phyloP scores from a whole-genome alignment of 2,329 filamentous ascomycete genomes.

The Nemania sp. region DNA sequence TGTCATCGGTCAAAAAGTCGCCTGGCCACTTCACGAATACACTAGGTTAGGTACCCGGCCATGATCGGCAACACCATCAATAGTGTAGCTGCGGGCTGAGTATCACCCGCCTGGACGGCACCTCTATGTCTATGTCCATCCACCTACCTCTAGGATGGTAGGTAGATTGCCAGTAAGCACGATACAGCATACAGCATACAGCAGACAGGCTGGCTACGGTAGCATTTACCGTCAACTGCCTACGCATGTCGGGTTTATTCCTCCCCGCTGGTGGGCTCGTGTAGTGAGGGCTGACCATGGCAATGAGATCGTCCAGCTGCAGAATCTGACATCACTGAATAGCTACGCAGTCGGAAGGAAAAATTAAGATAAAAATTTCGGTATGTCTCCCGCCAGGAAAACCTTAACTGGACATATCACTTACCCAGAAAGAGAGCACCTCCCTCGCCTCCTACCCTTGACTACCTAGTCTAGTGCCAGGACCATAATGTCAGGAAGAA shows the following conservation, averaged over 20 bases:
- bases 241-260: constrained; percentile 10
- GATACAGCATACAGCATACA: neutral
- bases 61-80: constrained; percentile 4
- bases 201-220: neutral
- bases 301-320: constrained; percentile 25
- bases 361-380: constrained; percentile 16
- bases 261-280: constrained; percentile 2
- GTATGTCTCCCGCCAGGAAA: constrained; percentile 8
- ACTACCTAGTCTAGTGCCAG: no score
- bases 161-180: neutral
- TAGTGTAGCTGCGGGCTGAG: neutral
- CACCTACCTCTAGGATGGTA: no score
- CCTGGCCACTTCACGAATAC: neutral
- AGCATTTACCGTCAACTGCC: neutral
- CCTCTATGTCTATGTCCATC: neutral
- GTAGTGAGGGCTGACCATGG: constrained; percentile 18
- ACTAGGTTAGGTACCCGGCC: neutral
- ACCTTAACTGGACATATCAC: constrained; percentile 4
- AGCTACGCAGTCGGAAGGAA: constrained; percentile 12
- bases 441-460: no score
- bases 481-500: no score
- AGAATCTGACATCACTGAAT: constrained; percentile 14
- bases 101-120: neutral
- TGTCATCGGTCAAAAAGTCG: neutral
- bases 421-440: neutral